Percentiles rank a stretch among this genome's conserved stretches.
Conservation (phyloP, 202 grass and related monocot genomes). For the Tripidium arundinaceum region DNA sequence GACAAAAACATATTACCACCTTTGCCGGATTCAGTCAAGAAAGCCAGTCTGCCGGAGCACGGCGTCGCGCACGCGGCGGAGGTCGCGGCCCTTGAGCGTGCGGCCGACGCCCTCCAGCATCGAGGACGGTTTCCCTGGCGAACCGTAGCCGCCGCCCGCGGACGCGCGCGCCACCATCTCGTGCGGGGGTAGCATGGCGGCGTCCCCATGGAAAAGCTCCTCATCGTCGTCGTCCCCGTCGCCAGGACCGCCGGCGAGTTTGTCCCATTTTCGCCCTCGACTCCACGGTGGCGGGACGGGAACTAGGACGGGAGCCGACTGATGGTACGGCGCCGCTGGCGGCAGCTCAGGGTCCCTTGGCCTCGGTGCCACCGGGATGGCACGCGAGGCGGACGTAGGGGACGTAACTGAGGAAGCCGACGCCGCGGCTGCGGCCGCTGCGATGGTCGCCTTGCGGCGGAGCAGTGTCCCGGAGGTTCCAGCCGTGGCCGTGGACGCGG, state of each 20-base stretch:
- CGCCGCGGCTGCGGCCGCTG: not conserved
- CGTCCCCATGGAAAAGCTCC: constrained; percentile 35
- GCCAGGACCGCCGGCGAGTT: not conserved
- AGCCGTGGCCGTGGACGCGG: not conserved
- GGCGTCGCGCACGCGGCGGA: constrained; percentile 75
- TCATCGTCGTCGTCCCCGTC: constrained; percentile 6
- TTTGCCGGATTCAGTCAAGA: constrained; percentile 30
- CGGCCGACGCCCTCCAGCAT: constrained; percentile 71
- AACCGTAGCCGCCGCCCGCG: constrained; percentile 24
- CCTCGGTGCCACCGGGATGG: constrained; percentile 15
- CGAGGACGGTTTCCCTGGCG: too few relatives aligned
- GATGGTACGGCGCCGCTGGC: constrained; percentile 14
- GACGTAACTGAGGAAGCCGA: not conserved
- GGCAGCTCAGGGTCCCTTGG: not conserved
- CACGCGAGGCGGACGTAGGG: constrained; percentile 6
- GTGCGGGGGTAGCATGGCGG: constrained; percentile 68
- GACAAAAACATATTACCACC: not conserved
- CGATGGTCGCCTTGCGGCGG: constrained; percentile 40
- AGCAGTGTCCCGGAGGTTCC: constrained; percentile 20
- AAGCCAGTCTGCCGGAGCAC: constrained; percentile 46
- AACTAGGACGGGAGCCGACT: constrained; percentile 28
- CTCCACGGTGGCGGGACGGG: constrained; percentile 26
- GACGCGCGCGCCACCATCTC: constrained; percentile 64
- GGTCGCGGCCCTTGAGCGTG: constrained; percentile 79
- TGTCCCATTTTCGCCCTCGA: not conserved